phyloP scores from a whole-genome alignment of 192 early-diverging fungal species.

The Coemansia sp. region DNA sequence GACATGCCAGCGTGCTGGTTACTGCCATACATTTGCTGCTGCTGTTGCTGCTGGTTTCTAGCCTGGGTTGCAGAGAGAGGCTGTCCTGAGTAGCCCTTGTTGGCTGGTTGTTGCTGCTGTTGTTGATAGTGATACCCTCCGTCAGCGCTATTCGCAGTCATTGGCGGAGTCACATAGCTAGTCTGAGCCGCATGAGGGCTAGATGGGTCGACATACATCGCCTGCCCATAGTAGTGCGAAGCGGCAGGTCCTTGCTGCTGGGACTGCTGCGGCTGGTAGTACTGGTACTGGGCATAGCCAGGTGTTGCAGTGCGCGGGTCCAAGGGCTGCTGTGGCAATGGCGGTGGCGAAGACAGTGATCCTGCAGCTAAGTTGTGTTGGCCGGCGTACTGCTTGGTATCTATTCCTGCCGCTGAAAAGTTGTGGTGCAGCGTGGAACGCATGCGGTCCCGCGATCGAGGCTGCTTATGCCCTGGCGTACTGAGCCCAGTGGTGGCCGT shows the following conservation, averaged over 20 bases:
- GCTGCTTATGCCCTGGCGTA: constrained; percentile 48
- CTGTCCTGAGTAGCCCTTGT: constrained; percentile 20
- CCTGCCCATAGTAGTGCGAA: constrained; percentile 18
- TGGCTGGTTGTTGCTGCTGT: neutral
- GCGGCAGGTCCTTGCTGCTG: constrained; percentile 7
- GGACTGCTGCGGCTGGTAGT: constrained; percentile 6
- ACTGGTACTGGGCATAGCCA: constrained; percentile 15
- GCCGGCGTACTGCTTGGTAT: constrained; percentile 13
- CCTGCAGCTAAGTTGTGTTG: constrained; percentile 7
- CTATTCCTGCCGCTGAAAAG: constrained; percentile 20
- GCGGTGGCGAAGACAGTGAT: constrained; percentile 21
- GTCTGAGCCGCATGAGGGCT: neutral
- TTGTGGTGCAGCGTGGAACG: constrained; percentile 50
- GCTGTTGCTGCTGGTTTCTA: constrained; percentile 25
- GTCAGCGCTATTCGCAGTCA: neutral
- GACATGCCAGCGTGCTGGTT: constrained; percentile 21
- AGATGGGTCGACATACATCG: constrained; percentile 18
- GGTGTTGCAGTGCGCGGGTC: constrained; percentile 16
- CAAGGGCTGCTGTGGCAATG: constrained; percentile 35
- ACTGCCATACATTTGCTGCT: constrained; percentile 11
- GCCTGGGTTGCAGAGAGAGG: constrained; percentile 48
- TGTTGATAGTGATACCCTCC: neutral
- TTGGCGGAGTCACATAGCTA: neutral
- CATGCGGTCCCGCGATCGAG: constrained; percentile 53
- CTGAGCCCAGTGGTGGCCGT: constrained; percentile 12